Base-by-base conservation (phyloP, 768 basidiomycete species). In the Pulveroboletus sp. region DNA sequence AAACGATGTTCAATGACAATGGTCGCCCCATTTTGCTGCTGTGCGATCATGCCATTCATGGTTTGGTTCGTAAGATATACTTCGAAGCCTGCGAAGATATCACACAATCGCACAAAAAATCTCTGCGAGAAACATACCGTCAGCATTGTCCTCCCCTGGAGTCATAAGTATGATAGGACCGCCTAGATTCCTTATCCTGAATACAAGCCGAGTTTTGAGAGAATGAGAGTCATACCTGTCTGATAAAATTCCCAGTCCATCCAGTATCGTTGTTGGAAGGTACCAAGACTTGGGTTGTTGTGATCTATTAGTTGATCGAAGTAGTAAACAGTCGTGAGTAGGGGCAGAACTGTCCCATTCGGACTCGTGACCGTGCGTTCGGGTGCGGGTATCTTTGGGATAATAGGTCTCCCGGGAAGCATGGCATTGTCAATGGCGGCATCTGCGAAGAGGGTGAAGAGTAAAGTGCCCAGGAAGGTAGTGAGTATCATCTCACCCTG, bases 251-350 rank as follows among this genome's bases (percentile, higher is more conserved):
- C 81, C 64, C 73, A 84, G 25, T 80, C 80, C 50, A 79, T 73
- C 84, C 84, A 88, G 65, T 76, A 88, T 31, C 87, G 77, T 66
- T 88, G 87, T 61, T 80, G 72, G 68, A 90, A 90, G n/a, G 85
- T 88, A 17, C 87, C 87, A 19, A 79, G 68, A 23, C 72, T 68
- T n/a, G 83, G 79, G 51, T 79, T 66, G 29, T 61, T 73, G 60
- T 79, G 79, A 57, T 80, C 77, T 45, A 63, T 68, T 27, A 65
- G 41, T 39, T 69, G 67, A 35, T 68, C 47, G 19, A 69, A 69
- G 36, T 60, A 47, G 48, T 68, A 68, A 0, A 62, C 56, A 5
- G 63, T 68, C 7, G 51, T 52, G 39, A 63, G 43, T 6, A 65
- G 42, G 6, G 68, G 67, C 10, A 61, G 50, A 11, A 37, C 42